These are phyloP conservation scores for Gaeumannomyces tritici DNA, from an alignment of 2,329 filamentous ascomycete genomes.

Conservation along the genomic window DNA sequence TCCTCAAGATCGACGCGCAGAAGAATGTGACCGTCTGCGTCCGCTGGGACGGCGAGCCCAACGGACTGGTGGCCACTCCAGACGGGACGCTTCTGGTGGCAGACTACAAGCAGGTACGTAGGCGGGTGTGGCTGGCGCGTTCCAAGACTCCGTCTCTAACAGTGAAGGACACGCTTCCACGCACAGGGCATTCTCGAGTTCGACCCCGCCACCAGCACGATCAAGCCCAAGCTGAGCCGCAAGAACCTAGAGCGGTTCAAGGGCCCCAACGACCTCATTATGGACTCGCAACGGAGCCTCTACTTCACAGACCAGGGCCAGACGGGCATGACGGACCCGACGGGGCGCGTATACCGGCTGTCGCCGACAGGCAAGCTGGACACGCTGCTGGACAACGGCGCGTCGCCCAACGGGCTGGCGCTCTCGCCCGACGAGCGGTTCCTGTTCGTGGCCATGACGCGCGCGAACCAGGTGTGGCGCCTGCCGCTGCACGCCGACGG, in stretches of 20 bases:
- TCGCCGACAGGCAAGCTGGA: not conserved
- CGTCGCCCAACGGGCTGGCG: not conserved
- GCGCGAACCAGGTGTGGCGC: too few species aligned
- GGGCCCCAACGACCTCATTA: not conserved
- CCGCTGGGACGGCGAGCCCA: not conserved
- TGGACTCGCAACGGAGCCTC: not conserved
- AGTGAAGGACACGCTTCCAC: too few species aligned
- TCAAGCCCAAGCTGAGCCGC: too few species aligned
- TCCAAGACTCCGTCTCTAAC: not conserved
- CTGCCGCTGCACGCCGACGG: conserved; percentile 21
- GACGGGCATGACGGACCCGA: not conserved
- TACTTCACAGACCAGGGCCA: not conserved
- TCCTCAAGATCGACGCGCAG: not conserved
- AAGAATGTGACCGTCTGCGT: not conserved
- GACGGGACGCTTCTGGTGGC: not conserved
- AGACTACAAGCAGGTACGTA: not conserved
- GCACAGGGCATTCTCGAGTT: too few species aligned
- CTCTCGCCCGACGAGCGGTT: not conserved
- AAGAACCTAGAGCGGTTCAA: too few species aligned
- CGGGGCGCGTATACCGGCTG: not conserved
- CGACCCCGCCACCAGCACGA: too few species aligned
- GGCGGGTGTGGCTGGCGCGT: not conserved
- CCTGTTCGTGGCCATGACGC: not conserved
- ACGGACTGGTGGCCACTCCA: too few species aligned
- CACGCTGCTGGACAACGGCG: not conserved